Conservation (phyloP, 2,329 filamentous ascomycete genomes). For the Colletotrichum gloeosporioides region DNA sequence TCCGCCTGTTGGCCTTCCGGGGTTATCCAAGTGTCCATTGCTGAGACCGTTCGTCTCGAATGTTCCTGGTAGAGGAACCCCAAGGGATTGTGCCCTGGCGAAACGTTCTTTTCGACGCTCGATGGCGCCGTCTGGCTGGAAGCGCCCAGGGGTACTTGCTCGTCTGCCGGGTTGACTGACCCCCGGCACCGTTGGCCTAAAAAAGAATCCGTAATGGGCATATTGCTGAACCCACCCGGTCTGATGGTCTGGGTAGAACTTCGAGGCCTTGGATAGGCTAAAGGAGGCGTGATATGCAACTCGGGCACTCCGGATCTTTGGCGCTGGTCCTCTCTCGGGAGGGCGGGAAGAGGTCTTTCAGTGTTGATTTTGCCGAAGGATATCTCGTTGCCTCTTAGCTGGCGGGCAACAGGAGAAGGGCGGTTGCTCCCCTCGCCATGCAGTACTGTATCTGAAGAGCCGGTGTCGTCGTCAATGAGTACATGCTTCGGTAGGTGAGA, state of each 20-base stretch:
- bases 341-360: neutral
- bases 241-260: too few species aligned
- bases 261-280: neutral
- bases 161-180: neutral
- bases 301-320: neutral
- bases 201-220: conserved; percentile 21
- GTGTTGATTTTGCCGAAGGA: neutral
- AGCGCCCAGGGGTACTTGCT: neutral
- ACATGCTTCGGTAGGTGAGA: conserved; percentile 9
- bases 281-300: neutral
- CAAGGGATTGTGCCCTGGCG: neutral
- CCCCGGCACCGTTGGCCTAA: conserved; percentile 14
- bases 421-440: conserved; percentile 34
- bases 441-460: conserved; percentile 44
- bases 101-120: neutral
- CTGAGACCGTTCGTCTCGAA: neutral
- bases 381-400: neutral
- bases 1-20: neutral
- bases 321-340: neutral
- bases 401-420: neutral
- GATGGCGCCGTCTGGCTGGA: neutral
- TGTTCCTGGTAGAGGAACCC: neutral
- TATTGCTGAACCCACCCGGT: neutral
- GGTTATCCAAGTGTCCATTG: neutral
- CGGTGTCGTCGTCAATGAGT: conserved; percentile 6